These are phyloP conservation scores for Lepidium sativum DNA, from an alignment of 345 rosid species.

Conservation along the genomic window DNA sequence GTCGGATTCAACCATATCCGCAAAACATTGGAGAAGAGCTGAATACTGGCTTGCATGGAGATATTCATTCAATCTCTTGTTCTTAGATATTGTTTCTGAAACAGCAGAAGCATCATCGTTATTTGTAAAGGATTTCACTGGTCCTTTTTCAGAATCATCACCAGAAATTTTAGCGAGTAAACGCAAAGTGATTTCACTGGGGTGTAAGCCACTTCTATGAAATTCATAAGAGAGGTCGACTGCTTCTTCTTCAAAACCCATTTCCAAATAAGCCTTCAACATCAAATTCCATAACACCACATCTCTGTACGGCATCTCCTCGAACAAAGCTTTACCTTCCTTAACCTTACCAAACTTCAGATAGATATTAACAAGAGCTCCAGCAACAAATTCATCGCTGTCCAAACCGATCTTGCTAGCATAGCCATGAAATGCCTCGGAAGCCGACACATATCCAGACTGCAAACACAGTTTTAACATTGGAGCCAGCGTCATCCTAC, in stretches of 20 bases:
- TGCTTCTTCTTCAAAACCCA: conserved; percentile 32
- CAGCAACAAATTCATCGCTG: conserved; percentile 37
- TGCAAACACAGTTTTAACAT: conserved; percentile 42
- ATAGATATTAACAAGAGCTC: conserved; percentile 46
- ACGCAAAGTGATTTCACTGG: conserved; percentile 30
- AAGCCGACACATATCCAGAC: conserved; percentile 41
- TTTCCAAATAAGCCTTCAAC: conserved; percentile 40
- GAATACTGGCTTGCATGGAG: conserved; percentile 26
- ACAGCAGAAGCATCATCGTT: not conserved
- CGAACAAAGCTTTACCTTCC: conserved; percentile 43
- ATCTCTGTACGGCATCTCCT: conserved; percentile 38
- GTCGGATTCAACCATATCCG: conserved; percentile 36
- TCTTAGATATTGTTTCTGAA: conserved; percentile 30
- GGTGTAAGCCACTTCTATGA: conserved; percentile 33
- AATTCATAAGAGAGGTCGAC: conserved; percentile 27
- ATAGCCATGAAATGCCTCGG: conserved; percentile 46
- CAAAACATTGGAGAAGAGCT: conserved; percentile 34
- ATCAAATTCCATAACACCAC: conserved; percentile 54
- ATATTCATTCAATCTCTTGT: conserved; percentile 32
- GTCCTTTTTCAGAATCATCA: conserved; percentile 23
- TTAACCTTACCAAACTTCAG: conserved; percentile 36
- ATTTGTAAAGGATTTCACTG: conserved; percentile 7
- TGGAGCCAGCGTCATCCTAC: conserved; percentile 45
- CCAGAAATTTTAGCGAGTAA: conserved; percentile 28
- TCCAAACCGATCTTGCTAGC: conserved; percentile 50